A percentile compares a stretch with the other conserved stretches of the same genome.
Evolutionary conservation across 208 protist genomes (phyloP).

Genomic region (Trypanosoma melophagium): DNA sequence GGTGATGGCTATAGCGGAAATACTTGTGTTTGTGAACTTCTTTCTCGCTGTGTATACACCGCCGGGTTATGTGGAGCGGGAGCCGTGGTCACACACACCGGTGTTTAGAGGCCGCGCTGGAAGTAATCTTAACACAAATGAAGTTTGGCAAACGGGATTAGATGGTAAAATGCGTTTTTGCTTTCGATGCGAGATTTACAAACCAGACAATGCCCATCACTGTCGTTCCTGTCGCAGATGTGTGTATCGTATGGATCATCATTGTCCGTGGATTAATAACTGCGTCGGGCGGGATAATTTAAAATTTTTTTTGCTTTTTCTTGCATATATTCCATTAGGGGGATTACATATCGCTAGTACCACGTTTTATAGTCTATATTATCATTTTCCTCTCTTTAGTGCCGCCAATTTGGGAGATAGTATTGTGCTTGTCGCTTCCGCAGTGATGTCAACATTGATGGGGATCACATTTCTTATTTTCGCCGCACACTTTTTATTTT

Average conservation of each 20-base stretch:
- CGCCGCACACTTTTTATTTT: constrained; percentile 46
- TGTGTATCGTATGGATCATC: constrained; percentile 69
- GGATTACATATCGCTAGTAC: constrained; percentile 60
- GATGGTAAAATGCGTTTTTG: constrained; percentile 33
- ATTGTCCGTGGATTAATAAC: constrained; percentile 77
- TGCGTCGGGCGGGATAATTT: constrained; percentile 82
- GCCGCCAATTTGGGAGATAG: constrained; percentile 1
- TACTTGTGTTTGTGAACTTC: constrained; percentile 66
- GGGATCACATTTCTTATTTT: constrained; percentile 52
- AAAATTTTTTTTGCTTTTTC: constrained; percentile 78
- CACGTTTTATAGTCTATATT: constrained; percentile 47
- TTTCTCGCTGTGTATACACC: constrained; percentile 26
- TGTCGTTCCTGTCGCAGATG: constrained; percentile 78
- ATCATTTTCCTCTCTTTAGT: constrained; percentile 31
- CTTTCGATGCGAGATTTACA: constrained; percentile 42
- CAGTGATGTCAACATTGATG: constrained; percentile 51
- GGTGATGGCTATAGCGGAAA: constrained; percentile 45
- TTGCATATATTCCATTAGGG: constrained; percentile 55
- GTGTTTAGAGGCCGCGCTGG: constrained; percentile 21
- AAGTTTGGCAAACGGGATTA: constrained; percentile 29
- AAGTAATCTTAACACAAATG: constrained; percentile 32
- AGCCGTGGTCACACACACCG: constrained; percentile 31
- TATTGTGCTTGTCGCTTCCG: constrained; percentile 30
- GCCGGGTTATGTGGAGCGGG: constrained; percentile 41
- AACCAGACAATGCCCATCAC: constrained; percentile 77